These are phyloP conservation scores for Cyberlindnera mrakii DNA, from an alignment of 805 yeast species.

Conservation along the genomic window DNA sequence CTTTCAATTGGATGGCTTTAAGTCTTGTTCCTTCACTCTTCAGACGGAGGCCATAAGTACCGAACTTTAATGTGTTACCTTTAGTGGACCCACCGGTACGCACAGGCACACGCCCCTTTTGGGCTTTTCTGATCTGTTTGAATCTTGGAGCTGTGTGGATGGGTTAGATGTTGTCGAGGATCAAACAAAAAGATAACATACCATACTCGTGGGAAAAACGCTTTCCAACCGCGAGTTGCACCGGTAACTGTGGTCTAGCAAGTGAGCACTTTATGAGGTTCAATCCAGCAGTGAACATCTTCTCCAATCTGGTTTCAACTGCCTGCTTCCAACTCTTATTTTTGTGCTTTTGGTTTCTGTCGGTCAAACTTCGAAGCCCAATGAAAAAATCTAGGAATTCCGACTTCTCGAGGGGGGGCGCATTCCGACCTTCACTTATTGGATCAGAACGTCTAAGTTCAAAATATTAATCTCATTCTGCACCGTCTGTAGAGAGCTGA, in stretches of 20 bases:
- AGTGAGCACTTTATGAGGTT: constrained; percentile 3
- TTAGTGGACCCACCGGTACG: constrained; percentile 91
- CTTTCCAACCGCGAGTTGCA: constrained; percentile 15
- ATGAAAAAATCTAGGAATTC: too few species aligned
- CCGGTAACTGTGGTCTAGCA: constrained; percentile 10
- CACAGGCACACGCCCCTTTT: constrained; percentile 91
- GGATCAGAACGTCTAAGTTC: too few species aligned
- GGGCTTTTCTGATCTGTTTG: constrained; percentile 52
- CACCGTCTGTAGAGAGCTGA: too few species aligned
- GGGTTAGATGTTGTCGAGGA: background rate
- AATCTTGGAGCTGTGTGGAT: constrained; percentile 21
- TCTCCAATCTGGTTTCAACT: too few species aligned
- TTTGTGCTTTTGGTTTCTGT: too few species aligned
- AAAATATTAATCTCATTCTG: too few species aligned
- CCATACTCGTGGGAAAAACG: constrained; percentile 24
- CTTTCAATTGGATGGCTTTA: constrained; percentile 81
- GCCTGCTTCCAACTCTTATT: too few species aligned
- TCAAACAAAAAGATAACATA: constrained; percentile 3
- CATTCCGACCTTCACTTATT: too few species aligned
- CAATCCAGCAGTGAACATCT: constrained; percentile 8
- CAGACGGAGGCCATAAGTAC: constrained; percentile 80
- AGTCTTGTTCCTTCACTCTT: constrained; percentile 84
- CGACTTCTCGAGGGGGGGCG: too few species aligned
- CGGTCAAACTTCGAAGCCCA: too few species aligned
- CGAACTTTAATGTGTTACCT: constrained; percentile 79